Base-by-base conservation (phyloP, 192 early-diverging fungal species). In the Gaertneriomyces sp. region DNA sequence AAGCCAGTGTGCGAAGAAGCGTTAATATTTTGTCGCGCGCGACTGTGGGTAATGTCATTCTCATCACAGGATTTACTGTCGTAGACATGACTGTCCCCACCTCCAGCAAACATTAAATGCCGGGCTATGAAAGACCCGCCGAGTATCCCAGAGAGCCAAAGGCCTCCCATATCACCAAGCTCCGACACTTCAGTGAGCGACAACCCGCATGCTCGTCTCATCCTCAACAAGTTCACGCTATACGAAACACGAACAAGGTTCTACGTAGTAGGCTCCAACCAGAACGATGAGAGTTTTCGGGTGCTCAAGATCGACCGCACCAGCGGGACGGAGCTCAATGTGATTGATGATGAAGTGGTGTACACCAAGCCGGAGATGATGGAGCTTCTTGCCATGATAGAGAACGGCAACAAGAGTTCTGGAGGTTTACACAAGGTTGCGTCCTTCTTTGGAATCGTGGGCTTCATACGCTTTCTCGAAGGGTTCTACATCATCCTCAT, bases 401-500 rank as follows among this genome's bases (percentile, higher is more conserved):
- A 88, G n/a, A 78, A 85, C 61, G 89, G 90, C 38, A 89, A 96
- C 79, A 77, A 78, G 56, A 71, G 75, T 14, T 85, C 88, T 20
- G 93, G 91, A 1, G 90, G 91, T 1, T 72, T 91, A 54, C 78
- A 83, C 5, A 84, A 84, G 47, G 83, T 90, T 8, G 67, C 83
- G 9, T 74, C 76, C 40, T 90, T 89, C 20, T 86, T 83, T 61
- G 93, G 93, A 3, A 88, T 94, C 44, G 80, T 92, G 11, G 91
- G 96, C 0, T 93, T 98, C 78, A 81, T 97, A 6, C 79, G 85
- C 17, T 98, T 97, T 68, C 89, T 93, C 11, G 92, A 93, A 49
- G 93, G 94, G 1, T 93, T 89, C 64, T 98, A 98, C 71, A 88
- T 98, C 51, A 87, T 89, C 38, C 69, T 95, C 7, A 87, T 97